Base-by-base conservation (phyloP, 2,329 filamentous ascomycete species). In the Neonectria ditissima region DNA sequence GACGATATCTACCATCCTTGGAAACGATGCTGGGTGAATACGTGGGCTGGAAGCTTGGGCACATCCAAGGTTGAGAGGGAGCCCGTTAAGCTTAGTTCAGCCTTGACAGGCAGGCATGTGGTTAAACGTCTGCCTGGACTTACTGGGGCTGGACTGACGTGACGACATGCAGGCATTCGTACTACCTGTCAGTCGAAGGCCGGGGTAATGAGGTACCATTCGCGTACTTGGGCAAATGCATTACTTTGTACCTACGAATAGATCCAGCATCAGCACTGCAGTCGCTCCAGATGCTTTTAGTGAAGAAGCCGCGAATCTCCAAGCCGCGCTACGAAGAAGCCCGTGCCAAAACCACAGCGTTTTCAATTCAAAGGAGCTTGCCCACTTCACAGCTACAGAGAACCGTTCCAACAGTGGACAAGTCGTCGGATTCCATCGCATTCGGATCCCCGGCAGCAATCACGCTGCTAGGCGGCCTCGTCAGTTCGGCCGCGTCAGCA, bases 401-500 rank as follows among this genome's bases (percentile, higher is more conserved):
- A n/a, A n/a, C n/a, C n/a, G n/a, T n/a, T n/a, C n/a, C n/a, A n/a
- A 11, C 28, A n/a, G n/a, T 34, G 10, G 16, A 8, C 11, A 24
- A 16, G 43, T 16, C 3, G 20, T 24, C 43, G 20, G 41, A 11
- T 44, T 44, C 4, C 34, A 28, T 56, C 47, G 45, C 52, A 50
- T 43, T 50, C 60, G 60, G 60, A 59, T 63, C 54, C 10, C 55
- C 60, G 60, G 56, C 61, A 59, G 37, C 30, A 22, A 28, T 26
- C 22, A 20, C 22, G 20, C 26, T 30, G 28, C 32, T 13, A 50
- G 55, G 55, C 55, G 43, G 55, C 50, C 50, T 59, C 50, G 26
- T 41, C 50, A 24, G 30, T 20, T 28, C 30, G 60, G 66, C 66
- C 65, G 61, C 65, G 67, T 70, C 63, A 70, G 62, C 68, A 60